Evolutionary conservation across 208 protist genomes (phyloP), one percentile per base, ranked within the genome.

Genomic region (Trypanosoma cruzi): DNA sequence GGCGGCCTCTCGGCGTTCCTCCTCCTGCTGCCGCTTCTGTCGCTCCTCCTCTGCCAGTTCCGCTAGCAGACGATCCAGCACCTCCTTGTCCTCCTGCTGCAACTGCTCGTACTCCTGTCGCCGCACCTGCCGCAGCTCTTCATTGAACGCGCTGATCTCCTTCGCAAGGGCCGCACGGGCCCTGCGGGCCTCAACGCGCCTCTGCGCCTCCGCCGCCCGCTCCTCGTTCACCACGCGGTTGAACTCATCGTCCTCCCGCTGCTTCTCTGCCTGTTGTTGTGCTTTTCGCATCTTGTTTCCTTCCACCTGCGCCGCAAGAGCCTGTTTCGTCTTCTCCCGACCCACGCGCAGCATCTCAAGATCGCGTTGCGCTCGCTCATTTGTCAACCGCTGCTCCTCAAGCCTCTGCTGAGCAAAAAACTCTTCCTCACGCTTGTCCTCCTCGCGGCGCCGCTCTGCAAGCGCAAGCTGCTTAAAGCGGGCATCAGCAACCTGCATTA

Each of bases 401-500:
- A 69, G 59, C 20, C 77, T 69, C 77, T 96, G 90, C 75, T 96
- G 84, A 3, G 68, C 74, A 66, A 88, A 96, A 68, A 87, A 90
- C 59, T 64, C 71, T 34, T 84, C 81, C 71, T 93, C 86, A 13
- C 64, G 77, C 20, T 52, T 63, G 48, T 83, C 63, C 73, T 88
- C 76, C 52, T 75, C 68, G 0, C 64, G 62, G 22, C 88, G 88
- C 32, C 65, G 64, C 16, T 79, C 74, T 14, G 76, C 77, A 31
- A 77, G 73, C 24, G 65, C 80, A 16, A 96, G 72, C 73, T 96
- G 90, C 0, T 86, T 73, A 60, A 79, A 89, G 56, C 88, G 88
- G 11, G 70, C 82, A 62, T 94, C 86, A 0, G 90, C 64, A 11
- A 91, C 79, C 73, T 96, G 90, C 90, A 96, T 90, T 53, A 90